Conservation (phyloP, 768 basidiomycete genomes). For the Termitomyces sp. region DNA sequence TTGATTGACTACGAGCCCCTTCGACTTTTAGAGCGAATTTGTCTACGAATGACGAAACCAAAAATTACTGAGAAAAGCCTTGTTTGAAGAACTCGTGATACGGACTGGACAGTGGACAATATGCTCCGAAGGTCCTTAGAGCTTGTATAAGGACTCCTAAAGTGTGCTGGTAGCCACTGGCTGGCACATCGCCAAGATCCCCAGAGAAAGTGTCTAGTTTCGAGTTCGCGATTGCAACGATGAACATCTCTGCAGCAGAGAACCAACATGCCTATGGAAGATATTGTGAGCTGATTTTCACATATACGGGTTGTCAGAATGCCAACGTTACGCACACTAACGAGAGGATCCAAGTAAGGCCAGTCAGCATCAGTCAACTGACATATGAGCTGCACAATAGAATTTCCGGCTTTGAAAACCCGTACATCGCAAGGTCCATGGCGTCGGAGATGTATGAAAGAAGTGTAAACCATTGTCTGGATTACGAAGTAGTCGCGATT, state of each 20-base stretch:
- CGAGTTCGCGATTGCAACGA: slow-evolving; percentile 7
- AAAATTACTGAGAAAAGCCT: neutral
- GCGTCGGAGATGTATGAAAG: slow-evolving; percentile 48
- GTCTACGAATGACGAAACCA: slow-evolving; percentile 3
- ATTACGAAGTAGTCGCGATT: slow-evolving; percentile 15
- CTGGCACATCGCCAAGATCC: slow-evolving; percentile 5
- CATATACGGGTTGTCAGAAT: neutral
- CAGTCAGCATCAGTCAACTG: slow-evolving; percentile 49
- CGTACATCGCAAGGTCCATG: slow-evolving; percentile 36
- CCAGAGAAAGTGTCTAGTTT: slow-evolving; percentile 1
- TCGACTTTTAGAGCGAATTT: slow-evolving; percentile 9
- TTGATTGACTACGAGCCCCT: slow-evolving; percentile 8
- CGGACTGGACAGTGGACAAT: slow-evolving; percentile 16
- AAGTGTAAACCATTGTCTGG: slow-evolving; percentile 47
- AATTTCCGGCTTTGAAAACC: slow-evolving; percentile 39
- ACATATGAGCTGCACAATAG: slow-evolving; percentile 41
- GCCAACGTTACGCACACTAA: slow-evolving; percentile 37
- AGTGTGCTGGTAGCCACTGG: slow-evolving; percentile 5
- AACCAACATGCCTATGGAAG: slow-evolving; percentile 17
- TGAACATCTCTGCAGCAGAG: slow-evolving; percentile 18
- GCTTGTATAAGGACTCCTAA: slow-evolving; percentile 14
- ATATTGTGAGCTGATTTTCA: neutral
- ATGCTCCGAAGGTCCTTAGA: slow-evolving; percentile 12
- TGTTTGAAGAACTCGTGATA: neutral
- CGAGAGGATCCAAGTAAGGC: slow-evolving; percentile 49